phyloP scores from a whole-genome alignment of 2,329 filamentous ascomycete genomes.

The Colletotrichum viniferum region DNA sequence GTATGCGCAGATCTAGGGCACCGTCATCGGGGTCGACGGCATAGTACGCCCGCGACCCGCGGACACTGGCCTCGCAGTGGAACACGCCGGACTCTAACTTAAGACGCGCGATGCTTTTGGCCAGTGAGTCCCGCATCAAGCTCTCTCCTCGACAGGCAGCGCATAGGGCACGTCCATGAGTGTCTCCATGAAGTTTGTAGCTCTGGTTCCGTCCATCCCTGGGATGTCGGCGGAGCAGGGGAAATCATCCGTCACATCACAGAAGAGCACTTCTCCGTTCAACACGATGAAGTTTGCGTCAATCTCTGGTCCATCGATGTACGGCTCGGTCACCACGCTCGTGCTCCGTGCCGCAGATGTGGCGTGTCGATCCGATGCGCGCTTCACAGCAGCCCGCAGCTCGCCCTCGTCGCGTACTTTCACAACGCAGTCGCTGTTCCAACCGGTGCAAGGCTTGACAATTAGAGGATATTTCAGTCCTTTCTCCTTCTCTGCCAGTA shows the following conservation, averaged over 20 bases:
- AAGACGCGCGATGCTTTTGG: neutral
- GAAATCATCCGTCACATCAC: slow-evolving; percentile 42
- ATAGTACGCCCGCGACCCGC: neutral
- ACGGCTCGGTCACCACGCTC: slow-evolving; percentile 40
- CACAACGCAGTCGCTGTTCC: slow-evolving; percentile 34
- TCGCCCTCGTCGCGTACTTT: slow-evolving; percentile 31
- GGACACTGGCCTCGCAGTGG: neutral
- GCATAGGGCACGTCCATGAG: neutral
- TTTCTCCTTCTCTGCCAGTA: neutral
- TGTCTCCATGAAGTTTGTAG: slow-evolving; percentile 1
- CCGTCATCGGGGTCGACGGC: neutral
- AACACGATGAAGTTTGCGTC: slow-evolving; percentile 44
- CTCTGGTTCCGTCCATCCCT: neutral
- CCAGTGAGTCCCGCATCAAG: neutral
- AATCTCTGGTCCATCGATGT: slow-evolving; percentile 44
- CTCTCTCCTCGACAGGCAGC: neutral
- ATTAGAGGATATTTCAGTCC: slow-evolving; percentile 32
- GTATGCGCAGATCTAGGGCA: slow-evolving; percentile 21
- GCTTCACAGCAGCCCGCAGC: slow-evolving; percentile 28
- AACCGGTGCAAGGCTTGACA: slow-evolving; percentile 40
- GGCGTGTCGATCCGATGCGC: slow-evolving; percentile 21
- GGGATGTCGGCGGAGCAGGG: slow-evolving; percentile 25
- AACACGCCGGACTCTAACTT: neutral
- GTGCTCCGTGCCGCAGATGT: slow-evolving; percentile 21
- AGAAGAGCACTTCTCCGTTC: slow-evolving; percentile 43